Evolutionary conservation across 768 basidiomycete genomes (phyloP).

Genomic region (Lentinula lateritia): DNA sequence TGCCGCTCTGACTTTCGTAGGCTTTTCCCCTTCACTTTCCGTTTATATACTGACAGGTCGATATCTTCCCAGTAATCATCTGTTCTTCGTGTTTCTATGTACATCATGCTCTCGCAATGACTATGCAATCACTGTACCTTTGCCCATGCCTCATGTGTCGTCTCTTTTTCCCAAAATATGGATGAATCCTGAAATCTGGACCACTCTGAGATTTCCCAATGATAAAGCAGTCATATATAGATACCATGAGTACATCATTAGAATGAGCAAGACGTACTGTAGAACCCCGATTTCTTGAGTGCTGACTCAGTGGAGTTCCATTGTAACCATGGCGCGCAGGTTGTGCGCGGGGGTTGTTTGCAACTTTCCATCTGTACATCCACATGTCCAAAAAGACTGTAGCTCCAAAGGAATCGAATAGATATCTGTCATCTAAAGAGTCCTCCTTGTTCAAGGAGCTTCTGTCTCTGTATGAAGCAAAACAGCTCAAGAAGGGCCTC

Average conservation of each 20-base stretch:
- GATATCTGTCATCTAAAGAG: constrained; percentile 78
- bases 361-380: neutral
- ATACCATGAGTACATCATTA: too few species aligned
- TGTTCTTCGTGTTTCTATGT: neutral
- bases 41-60: neutral
- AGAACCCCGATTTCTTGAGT: too few species aligned
- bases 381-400: constrained; percentile 1
- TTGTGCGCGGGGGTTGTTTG: neutral
- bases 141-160: neutral
- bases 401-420: constrained; percentile 24
- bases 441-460: constrained; percentile 81
- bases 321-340: too few species aligned
- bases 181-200: neutral
- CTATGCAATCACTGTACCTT: neutral
- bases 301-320: too few species aligned
- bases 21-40: constrained; percentile 25
- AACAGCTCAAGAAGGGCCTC: constrained; percentile 83
- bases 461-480: constrained; percentile 80
- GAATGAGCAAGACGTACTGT: too few species aligned
- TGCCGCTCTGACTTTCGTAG: constrained; percentile 88
- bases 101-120: neutral
- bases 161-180: neutral
- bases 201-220: neutral
- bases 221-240: too few species aligned
- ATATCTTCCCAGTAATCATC: neutral